phyloP scores from a whole-genome alignment of 2,329 filamentous ascomycete species.

The Aspergillus quadricinctus region DNA sequence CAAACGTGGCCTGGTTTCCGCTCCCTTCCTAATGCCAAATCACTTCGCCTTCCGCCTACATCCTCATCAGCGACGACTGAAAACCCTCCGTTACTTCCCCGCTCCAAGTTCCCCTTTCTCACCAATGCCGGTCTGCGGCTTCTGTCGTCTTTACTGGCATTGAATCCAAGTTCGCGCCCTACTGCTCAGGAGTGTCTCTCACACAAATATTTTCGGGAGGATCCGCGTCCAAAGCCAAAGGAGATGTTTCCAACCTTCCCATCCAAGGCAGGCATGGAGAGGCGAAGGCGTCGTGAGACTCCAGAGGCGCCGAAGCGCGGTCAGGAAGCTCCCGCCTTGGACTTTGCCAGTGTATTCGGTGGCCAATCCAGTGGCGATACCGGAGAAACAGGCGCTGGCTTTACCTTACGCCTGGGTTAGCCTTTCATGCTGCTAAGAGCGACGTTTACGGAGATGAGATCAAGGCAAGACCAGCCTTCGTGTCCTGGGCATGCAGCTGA shows the following conservation, averaged over 20 bases:
- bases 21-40: constrained; percentile 78
- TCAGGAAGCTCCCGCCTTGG: constrained; percentile 59
- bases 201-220: constrained; percentile 82
- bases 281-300: constrained; percentile 64
- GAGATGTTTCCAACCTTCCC: constrained; percentile 97
- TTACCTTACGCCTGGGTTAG: constrained; percentile 56
- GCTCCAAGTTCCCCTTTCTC: constrained; percentile 75
- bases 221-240: constrained; percentile 83
- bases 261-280: constrained; percentile 89
- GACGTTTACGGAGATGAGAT: neutral
- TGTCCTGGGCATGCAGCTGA: neutral
- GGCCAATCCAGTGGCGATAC: constrained; percentile 62
- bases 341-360: constrained; percentile 69
- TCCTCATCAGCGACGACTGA: constrained; percentile 32
- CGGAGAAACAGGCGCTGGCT: constrained; percentile 57
- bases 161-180: constrained; percentile 70
- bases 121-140: constrained; percentile 70
- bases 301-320: constrained; percentile 82
- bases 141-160: constrained; percentile 63
- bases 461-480: neutral
- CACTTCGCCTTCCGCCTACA: constrained; percentile 61
- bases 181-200: constrained; percentile 68
- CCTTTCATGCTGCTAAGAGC: neutral
- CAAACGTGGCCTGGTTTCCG: constrained; percentile 82
- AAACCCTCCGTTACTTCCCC: constrained; percentile 52